These are phyloP conservation scores for Fusarium sp. DNA, from an alignment of 2,329 filamentous ascomycete genomes.

Conservation along the genomic window DNA sequence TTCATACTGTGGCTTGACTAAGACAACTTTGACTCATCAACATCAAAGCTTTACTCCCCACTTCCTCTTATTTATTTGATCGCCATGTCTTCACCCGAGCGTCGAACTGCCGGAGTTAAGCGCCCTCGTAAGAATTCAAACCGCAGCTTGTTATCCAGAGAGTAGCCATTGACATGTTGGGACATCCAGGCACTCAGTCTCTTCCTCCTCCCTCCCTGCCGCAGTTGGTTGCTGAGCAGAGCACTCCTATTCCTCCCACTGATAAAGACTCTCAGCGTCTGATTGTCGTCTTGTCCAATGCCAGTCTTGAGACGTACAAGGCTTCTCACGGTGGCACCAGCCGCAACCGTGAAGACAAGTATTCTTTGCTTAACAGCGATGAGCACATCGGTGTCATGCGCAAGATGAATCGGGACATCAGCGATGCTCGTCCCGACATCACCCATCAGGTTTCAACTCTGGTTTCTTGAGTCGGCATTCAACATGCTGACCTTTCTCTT, in stretches of 20 bases:
- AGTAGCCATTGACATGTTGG: conserved; percentile 36
- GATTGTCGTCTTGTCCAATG: conserved; percentile 97
- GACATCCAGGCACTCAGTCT: conserved; percentile 84
- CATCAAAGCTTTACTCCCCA: conserved; percentile 25
- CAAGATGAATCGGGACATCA: conserved; percentile 99
- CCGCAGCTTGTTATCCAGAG: conserved; percentile 12
- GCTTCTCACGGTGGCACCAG: conserved; percentile 80
- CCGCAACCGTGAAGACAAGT: conserved; percentile 89
- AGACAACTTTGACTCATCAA: conserved; percentile 21
- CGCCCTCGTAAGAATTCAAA: conserved; percentile 58
- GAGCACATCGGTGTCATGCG: conserved; percentile 99
- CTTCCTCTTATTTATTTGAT: conserved; percentile 22
- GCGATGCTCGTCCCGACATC: conserved; percentile 96
- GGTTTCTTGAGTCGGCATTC: conserved; percentile 56
- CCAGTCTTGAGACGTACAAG: conserved; percentile 97
- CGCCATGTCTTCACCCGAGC: conserved; percentile 60
- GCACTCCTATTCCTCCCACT: conserved; percentile 83
- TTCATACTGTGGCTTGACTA: conserved; percentile 24
- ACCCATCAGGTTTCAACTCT: conserved; percentile 86
- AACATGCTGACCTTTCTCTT: conserved; percentile 61
- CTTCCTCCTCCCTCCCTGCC: conserved; percentile 92
- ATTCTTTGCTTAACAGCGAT: conserved; percentile 97
- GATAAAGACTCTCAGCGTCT: conserved; percentile 94
- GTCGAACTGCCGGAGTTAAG: conserved; percentile 59
- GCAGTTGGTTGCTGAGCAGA: conserved; percentile 93